Evolutionary conservation across 2,329 filamentous ascomycete species (phyloP).

Genomic region (Periconia macrospinosa): DNA sequence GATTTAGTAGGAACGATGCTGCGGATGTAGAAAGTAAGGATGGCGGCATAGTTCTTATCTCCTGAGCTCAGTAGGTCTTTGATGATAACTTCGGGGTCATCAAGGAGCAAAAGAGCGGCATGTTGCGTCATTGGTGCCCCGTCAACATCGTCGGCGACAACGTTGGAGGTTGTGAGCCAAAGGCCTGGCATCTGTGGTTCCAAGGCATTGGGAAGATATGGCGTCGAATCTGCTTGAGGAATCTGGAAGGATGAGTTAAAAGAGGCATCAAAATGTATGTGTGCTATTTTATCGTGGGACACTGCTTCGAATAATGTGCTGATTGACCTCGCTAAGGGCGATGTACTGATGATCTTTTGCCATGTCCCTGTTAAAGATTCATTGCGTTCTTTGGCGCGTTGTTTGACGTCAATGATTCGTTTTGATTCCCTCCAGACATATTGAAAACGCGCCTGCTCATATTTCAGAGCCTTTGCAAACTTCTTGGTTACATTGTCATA

Average conservation of each 20-base stretch:
- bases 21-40: slow-evolving; percentile 73
- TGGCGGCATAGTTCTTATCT: slow-evolving; percentile 74
- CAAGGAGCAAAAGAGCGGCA: slow-evolving; percentile 81
- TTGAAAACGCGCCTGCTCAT: slow-evolving; percentile 84
- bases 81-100: slow-evolving; percentile 80
- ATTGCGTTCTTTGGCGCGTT: slow-evolving; percentile 72
- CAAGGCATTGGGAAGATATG: slow-evolving; percentile 70
- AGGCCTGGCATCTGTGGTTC: slow-evolving; percentile 73
- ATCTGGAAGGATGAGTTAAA: slow-evolving; percentile 66
- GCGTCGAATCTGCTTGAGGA: slow-evolving; percentile 65
- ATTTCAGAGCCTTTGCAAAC: slow-evolving; percentile 88
- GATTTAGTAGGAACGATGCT: slow-evolving; percentile 63
- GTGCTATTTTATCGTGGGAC: slow-evolving; percentile 82
- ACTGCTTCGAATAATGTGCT: slow-evolving; percentile 81
- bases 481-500: slow-evolving; percentile 90
- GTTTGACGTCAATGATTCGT: slow-evolving; percentile 76
- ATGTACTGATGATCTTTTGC: slow-evolving; percentile 70
- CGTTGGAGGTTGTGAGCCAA: slow-evolving; percentile 86
- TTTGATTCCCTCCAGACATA: slow-evolving; percentile 94
- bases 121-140: slow-evolving; percentile 76
- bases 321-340: slow-evolving; percentile 79
- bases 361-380: slow-evolving; percentile 68
- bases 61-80: slow-evolving; percentile 60
- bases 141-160: slow-evolving; percentile 67
- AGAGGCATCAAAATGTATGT: slow-evolving; percentile 70